These are phyloP conservation scores for Silene latifolia DNA, from an alignment of 148 eudicot genomes.

Conservation along the genomic window DNA sequence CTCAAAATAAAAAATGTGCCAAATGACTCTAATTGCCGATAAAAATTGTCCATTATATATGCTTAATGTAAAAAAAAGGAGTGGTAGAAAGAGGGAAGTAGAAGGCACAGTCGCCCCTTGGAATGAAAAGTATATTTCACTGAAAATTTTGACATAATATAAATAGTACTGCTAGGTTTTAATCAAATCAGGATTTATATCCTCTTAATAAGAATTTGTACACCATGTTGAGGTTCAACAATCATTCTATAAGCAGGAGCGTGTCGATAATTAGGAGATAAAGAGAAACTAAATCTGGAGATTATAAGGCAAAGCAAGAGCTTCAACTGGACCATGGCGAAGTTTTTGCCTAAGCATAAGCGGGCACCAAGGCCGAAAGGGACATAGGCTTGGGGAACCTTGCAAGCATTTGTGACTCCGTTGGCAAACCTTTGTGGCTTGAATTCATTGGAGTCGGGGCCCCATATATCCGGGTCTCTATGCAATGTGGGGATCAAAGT, in stretches of 20 bases:
- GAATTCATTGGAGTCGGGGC: conserved; percentile 60
- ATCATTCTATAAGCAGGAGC: conserved; percentile 77
- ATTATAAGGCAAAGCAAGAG: conserved; percentile 46
- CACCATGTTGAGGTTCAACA: conserved; percentile 72
- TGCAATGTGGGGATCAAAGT: conserved; percentile 79
- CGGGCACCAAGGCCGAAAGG: conserved; percentile 81
- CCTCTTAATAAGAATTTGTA: conserved; percentile 50
- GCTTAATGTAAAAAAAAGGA: no score
- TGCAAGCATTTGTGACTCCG: conserved; percentile 68
- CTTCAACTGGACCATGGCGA: conserved; percentile 72
- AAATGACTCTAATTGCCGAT: no score
- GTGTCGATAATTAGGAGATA: conserved; percentile 66
- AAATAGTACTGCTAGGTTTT: no score
- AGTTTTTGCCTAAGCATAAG: conserved; percentile 66
- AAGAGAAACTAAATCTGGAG: conserved; percentile 51
- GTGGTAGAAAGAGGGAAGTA: no score
- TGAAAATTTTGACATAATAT: neutral
- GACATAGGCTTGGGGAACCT: conserved; percentile 63
- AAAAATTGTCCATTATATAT: no score
- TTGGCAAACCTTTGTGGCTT: conserved; percentile 65
- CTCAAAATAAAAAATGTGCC: no score
- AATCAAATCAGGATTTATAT: neutral
- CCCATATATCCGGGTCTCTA: conserved; percentile 69
- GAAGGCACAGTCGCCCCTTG: no score
- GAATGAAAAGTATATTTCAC: neutral